Conservation (phyloP, 2,329 filamentous ascomycete genomes). For the Penicillium crustosum region DNA sequence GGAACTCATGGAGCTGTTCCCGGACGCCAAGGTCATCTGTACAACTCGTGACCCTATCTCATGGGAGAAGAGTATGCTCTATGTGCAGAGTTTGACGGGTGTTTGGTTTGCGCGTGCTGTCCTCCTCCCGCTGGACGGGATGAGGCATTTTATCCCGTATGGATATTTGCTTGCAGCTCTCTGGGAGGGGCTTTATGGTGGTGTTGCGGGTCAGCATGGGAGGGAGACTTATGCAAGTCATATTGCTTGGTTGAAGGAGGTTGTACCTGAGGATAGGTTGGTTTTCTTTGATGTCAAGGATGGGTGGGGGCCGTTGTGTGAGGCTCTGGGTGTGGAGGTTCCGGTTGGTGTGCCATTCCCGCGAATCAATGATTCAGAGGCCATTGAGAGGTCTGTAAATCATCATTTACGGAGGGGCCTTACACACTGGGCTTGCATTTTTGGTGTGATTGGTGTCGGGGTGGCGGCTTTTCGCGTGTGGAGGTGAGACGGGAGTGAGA, state of each 20-base stretch:
- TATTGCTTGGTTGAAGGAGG: conserved; percentile 27
- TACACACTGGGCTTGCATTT: conserved; percentile 29
- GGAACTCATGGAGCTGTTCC: conserved; percentile 51
- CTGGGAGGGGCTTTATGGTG: conserved; percentile 24
- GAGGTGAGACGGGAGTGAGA: not conserved
- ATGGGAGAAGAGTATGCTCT: conserved; percentile 28
- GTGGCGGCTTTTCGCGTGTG: conserved; percentile 7
- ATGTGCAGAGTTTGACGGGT: conserved; percentile 14
- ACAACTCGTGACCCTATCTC: conserved; percentile 29
- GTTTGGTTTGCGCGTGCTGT: conserved; percentile 23
- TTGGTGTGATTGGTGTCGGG: conserved; percentile 19
- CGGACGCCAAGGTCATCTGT: conserved; percentile 51
- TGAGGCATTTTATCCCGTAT: conserved; percentile 28
- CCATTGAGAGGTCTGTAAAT: conserved; percentile 18
- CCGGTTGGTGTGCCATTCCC: conserved; percentile 42
- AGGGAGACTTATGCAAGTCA: conserved; percentile 21
- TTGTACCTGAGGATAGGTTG: conserved; percentile 33
- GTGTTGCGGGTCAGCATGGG: conserved; percentile 8
- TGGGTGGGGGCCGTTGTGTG: conserved; percentile 50
- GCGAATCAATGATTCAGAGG: conserved; percentile 36
- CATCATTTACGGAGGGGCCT: conserved; percentile 30
- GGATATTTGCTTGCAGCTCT: conserved; percentile 15
- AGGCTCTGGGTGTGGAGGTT: conserved; percentile 42
- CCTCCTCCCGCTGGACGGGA: conserved; percentile 26
- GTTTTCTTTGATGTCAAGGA: conserved; percentile 43